These are phyloP conservation scores for Beta vulgaris DNA, from an alignment of 148 eudicot species.

Conservation along the genomic window DNA sequence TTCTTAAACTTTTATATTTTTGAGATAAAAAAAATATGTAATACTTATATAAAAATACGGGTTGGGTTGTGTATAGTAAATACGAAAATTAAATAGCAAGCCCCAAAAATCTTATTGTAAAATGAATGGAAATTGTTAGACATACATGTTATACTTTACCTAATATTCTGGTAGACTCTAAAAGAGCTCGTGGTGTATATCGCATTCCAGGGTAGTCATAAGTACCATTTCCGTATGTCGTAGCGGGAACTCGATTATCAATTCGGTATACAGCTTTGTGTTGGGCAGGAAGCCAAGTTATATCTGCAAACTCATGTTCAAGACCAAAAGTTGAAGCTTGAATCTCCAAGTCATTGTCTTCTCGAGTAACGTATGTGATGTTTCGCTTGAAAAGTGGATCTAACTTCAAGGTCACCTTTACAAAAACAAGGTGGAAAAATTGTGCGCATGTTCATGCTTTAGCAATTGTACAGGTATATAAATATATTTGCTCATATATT, in stretches of 20 bases:
- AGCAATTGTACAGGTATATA: no score
- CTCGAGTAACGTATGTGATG: slow-evolving; percentile 13
- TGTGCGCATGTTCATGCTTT: no score
- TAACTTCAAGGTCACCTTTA: slow-evolving; percentile 31
- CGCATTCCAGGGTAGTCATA: background rate
- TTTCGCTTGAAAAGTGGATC: slow-evolving; percentile 31
- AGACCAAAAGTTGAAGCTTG: slow-evolving; percentile 11
- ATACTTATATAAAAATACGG: no score
- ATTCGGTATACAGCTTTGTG: background rate
- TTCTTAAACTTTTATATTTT: no score
- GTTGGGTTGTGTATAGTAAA: no score
- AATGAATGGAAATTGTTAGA: no score
- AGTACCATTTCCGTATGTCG: background rate
- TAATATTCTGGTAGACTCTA: background rate
- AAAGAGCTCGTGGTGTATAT: background rate
- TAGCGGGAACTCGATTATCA: background rate
- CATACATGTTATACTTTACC: background rate
- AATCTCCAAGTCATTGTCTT: slow-evolving; percentile 20
- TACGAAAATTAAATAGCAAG: no score
- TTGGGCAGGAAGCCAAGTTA: slow-evolving; percentile 24
- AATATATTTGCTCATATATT: no score
- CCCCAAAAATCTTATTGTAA: no score
- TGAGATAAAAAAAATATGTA: no score
- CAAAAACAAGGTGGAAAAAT: background rate
- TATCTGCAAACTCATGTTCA: slow-evolving; percentile 27